Evolutionary conservation across 2,329 filamentous ascomycete species (phyloP), one percentile per base, ranked within the genome.

Genomic region (Macrophomina tecta): DNA sequence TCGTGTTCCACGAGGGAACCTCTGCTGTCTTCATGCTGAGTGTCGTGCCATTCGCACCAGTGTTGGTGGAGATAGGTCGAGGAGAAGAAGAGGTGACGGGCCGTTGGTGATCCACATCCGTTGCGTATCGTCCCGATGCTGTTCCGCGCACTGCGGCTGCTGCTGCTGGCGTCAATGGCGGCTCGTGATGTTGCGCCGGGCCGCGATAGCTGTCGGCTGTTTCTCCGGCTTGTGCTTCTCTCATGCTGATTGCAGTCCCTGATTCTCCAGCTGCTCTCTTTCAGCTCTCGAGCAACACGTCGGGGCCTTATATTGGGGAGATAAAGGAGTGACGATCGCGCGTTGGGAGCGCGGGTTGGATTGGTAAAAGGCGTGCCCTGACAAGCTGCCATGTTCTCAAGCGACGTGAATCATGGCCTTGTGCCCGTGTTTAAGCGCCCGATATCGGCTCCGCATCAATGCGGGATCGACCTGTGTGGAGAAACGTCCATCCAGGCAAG

Each of bases 1-100:
- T 86, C 30, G 91, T 94, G 77, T 96, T 96, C 91, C 91, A 94
- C 38, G 42, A 49, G 16, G 32, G 5, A 5, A 30, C 58, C n/a
- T 45, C 46, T 36, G 51, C 32, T 36, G 38, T 36, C 40, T 53
- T 48, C 63, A 38, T 58, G 32, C n/a, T 14, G 46, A 38, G 40
- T 56, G 63, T 40, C n/a, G 51, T 38, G n/a, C 63, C 62, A 34
- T 64, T 53, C 30, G 63, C 63, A 28, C n/a, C 52, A n/a, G 38
- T 36, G 32, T 11, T 30, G 34, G 63, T 3, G 52, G 63, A 48
- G 38, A 40, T 11, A 5, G 52, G 28, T 9, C 52, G 38, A 40
- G 58, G n/a, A 23, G 45, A n/a, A 38, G 45, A n/a, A 38, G 28
- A 12, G 8, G 42, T 18, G 7, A 23, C 58, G 45, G 30, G 42